A percentile compares a stretch with the other conserved stretches of the same genome.
phyloP scores from a whole-genome alignment of 495 filamentous ascomycete species.

The Penicillium maclennaniae region DNA sequence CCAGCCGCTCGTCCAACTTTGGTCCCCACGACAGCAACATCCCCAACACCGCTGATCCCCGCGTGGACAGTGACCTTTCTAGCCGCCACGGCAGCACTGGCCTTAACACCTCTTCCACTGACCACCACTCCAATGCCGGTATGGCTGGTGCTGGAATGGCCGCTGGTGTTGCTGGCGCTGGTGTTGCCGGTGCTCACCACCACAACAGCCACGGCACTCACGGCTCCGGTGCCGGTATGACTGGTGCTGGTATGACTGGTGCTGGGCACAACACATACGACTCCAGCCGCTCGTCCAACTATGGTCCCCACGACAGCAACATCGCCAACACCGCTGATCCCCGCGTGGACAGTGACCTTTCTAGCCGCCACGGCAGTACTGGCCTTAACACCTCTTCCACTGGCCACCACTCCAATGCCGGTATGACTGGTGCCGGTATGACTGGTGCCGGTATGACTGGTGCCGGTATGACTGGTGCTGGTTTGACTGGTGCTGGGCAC shows the following conservation, averaged over 20 bases:
- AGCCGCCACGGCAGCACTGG: background rate
- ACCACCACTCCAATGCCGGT: slow-evolving; percentile 11
- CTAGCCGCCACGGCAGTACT: background rate
- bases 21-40: slow-evolving; percentile 20
- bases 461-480: background rate
- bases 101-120: slow-evolving; percentile 4
- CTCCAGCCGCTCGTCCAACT: slow-evolving; percentile 7
- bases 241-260: no score
- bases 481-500: slow-evolving; percentile 1
- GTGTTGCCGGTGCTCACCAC: no score
- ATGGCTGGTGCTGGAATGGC: background rate
- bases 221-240: no score
- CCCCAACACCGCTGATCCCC: slow-evolving; percentile 19
- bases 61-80: slow-evolving; percentile 17
- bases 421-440: background rate
- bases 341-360: slow-evolving; percentile 18
- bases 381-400: slow-evolving; percentile 3
- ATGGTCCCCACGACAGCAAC: slow-evolving; percentile 20
- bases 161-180: background rate
- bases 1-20: slow-evolving; percentile 9
- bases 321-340: slow-evolving; percentile 20
- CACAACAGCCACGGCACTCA: no score
- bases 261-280: background rate
- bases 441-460: slow-evolving; percentile 6
- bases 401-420: slow-evolving; percentile 12